Conservation (phyloP, 352 stramenopile genomes). For the Pythium aquatile region DNA sequence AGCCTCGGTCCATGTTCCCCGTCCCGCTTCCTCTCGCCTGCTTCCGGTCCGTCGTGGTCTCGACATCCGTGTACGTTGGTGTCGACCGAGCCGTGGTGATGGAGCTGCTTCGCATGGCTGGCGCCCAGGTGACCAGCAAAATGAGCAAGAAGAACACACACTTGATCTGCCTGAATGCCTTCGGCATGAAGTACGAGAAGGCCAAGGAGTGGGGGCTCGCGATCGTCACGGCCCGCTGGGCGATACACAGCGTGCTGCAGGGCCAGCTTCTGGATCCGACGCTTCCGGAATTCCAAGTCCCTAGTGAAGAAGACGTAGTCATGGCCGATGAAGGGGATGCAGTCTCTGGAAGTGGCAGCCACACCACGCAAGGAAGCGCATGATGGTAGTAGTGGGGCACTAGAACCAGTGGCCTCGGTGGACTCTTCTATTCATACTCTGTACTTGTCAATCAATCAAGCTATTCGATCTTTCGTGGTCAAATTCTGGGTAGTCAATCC, state of each 20-base stretch:
- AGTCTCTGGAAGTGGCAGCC: conserved; percentile 8
- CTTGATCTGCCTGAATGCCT: conserved; percentile 47
- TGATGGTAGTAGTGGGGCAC: not conserved
- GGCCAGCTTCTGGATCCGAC: conserved; percentile 36
- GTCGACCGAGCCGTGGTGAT: conserved; percentile 63
- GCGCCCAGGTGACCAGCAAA: conserved; percentile 48
- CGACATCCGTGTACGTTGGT: conserved; percentile 59
- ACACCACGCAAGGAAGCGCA: conserved; percentile 3
- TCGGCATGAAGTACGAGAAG: conserved; percentile 67
- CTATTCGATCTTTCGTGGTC: too few relatives aligned
- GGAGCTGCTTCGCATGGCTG: conserved; percentile 53
- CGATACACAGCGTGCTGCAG: conserved; percentile 59
- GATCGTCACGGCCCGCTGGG: conserved; percentile 63
- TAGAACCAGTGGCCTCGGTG: too few relatives aligned
- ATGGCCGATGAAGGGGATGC: not conserved
- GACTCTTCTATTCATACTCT: too few relatives aligned
- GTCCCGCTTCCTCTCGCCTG: conserved; percentile 40
- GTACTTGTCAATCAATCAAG: too few relatives aligned
- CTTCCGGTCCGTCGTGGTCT: conserved; percentile 50
- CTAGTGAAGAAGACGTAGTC: conserved; percentile 14
- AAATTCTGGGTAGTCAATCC: too few relatives aligned
- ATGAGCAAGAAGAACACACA: conserved; percentile 64
- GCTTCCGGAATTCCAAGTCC: conserved; percentile 27
- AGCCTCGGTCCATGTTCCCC: conserved; percentile 47
- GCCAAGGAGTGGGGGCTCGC: conserved; percentile 47